Evolutionary conservation across 306 rosid genomes (phyloP).

Genomic region (Fagus crenata): DNA sequence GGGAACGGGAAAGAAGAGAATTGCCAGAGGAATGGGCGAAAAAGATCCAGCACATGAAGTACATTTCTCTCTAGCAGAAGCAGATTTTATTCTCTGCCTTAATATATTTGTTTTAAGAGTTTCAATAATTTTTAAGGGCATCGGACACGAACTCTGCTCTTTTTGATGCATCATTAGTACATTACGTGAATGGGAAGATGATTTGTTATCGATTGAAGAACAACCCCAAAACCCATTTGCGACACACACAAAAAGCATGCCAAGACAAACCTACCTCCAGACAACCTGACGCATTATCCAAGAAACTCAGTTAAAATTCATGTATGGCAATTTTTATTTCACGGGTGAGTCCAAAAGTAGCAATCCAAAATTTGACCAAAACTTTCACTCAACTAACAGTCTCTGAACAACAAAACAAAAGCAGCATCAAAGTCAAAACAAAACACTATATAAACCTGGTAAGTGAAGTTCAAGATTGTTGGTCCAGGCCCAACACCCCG

Average conservation of each 20-base stretch:
- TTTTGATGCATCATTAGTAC: too few species aligned
- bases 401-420: neutral
- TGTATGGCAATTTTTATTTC: neutral
- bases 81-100: neutral
- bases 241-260: slow-evolving; percentile 5
- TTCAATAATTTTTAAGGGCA: neutral
- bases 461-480: slow-evolving; percentile 68
- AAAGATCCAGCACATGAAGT: neutral
- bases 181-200: too few species aligned
- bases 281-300: slow-evolving; percentile 10
- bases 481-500: slow-evolving; percentile 79
- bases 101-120: neutral
- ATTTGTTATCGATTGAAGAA: too few species aligned
- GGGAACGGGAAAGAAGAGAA: neutral
- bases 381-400: slow-evolving; percentile 8
- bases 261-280: slow-evolving; percentile 7
- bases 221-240: too few species aligned
- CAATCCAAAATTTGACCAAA: slow-evolving; percentile 10
- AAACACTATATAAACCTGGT: slow-evolving; percentile 48
- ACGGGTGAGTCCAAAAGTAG: neutral
- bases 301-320: neutral
- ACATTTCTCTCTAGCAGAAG: neutral
- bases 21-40: neutral
- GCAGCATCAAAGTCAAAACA: slow-evolving; percentile 23
- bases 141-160: neutral